Evolutionary conservation across 495 filamentous ascomycete species (phyloP).

Genomic region (Thozetella sp.): DNA sequence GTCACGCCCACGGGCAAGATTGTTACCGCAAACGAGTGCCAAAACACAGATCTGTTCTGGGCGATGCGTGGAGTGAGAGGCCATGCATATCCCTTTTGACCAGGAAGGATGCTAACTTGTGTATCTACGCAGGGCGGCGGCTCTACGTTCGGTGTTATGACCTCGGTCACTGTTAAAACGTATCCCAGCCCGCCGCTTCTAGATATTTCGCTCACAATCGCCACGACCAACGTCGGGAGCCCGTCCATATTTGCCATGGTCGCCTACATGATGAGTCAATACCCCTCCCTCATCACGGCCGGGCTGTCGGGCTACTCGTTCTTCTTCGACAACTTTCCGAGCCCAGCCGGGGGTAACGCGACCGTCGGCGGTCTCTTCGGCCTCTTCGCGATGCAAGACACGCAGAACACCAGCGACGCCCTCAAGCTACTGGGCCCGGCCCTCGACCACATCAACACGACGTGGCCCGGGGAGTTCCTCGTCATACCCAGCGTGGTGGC

Average conservation of each 20-base stretch:
- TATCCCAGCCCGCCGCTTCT: conserved; percentile 30
- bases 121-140: conserved; percentile 50
- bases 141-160: conserved; percentile 66
- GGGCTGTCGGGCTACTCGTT: conserved; percentile 40
- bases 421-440: conserved; percentile 41
- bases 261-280: conserved; percentile 36
- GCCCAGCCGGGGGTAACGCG: conserved; percentile 17
- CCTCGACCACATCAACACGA: conserved; percentile 36
- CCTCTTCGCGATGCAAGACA: conserved; percentile 20
- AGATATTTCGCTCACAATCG: conserved; percentile 11
- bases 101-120: neutral
- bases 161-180: conserved; percentile 51
- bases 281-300: conserved; percentile 30
- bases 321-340: conserved; percentile 22
- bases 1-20: conserved; percentile 57
- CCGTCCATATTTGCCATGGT: conserved; percentile 26
- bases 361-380: conserved; percentile 32
- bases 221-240: conserved; percentile 8
- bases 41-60: conserved; percentile 67
- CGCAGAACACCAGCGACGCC: conserved; percentile 31
- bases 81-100: neutral
- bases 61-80: conserved; percentile 60
- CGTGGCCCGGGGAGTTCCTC: conserved; percentile 42
- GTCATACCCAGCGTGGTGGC: conserved; percentile 35
- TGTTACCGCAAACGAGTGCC: conserved; percentile 53